Percentiles rank a stretch among this genome's conserved stretches.
Conservation (phyloP, 1,284 basidiomycete species). For the Blastosporella zonata region DNA sequence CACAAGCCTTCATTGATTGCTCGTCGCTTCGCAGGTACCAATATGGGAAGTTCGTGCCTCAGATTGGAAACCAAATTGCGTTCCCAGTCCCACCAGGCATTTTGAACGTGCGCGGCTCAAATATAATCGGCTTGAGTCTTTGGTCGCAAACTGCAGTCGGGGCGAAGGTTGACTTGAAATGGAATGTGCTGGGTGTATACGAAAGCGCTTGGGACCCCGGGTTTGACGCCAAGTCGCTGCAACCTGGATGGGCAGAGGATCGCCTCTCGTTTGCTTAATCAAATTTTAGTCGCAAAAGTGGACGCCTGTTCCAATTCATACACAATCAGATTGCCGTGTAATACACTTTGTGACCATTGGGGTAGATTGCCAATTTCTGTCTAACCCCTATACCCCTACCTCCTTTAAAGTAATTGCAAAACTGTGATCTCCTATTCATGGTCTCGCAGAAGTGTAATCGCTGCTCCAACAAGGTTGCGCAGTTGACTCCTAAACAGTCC, state of each 20-base stretch:
- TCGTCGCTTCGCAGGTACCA: constrained; percentile 1
- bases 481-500: neutral
- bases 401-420: too few relatives aligned
- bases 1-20: neutral
- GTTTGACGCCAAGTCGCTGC: constrained; percentile 7
- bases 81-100: constrained; percentile 11
- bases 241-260: constrained; percentile 7
- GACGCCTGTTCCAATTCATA: too few relatives aligned
- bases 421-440: too few relatives aligned
- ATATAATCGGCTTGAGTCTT: constrained; percentile 6
- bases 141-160: constrained; percentile 6
- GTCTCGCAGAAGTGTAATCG: too few relatives aligned
- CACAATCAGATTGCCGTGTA: too few relatives aligned
- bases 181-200: constrained; percentile 9
- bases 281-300: too few relatives aligned
- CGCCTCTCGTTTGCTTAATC: constrained; percentile 5
- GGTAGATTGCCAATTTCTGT: too few relatives aligned
- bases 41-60: constrained; percentile 12
- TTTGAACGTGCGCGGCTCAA: constrained; percentile 8
- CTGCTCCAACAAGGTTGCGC: neutral
- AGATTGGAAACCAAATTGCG: constrained; percentile 9
- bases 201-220: constrained; percentile 8
- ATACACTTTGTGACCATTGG: too few relatives aligned
- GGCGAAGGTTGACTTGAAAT: constrained; percentile 8
- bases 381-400: too few relatives aligned